phyloP scores from a whole-genome alignment of 208 protist species.

The Leishmania gerbilli region DNA sequence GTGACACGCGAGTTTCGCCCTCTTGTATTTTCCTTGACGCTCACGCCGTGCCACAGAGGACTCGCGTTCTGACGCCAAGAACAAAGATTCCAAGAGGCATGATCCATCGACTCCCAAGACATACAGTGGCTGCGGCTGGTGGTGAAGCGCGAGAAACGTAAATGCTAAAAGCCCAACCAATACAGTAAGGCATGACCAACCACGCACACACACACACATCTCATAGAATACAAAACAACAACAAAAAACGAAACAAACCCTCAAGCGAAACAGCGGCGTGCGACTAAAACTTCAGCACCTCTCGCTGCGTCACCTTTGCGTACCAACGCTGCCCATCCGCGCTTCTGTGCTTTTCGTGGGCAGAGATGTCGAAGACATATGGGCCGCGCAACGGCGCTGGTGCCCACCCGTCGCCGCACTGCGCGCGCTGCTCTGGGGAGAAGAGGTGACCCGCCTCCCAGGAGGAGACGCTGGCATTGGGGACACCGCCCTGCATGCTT shows the following conservation, averaged over 20 bases:
- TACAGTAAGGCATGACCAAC: background rate
- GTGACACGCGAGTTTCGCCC: background rate
- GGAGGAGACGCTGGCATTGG: slow-evolving; percentile 3
- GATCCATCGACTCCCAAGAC: background rate
- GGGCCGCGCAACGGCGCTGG: slow-evolving; percentile 31
- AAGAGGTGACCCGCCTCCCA: slow-evolving; percentile 17
- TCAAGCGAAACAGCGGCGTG: background rate
- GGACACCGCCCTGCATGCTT: background rate
- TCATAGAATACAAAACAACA: background rate
- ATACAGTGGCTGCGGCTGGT: background rate
- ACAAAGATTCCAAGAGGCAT: background rate
- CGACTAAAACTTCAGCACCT: slow-evolving; percentile 10
- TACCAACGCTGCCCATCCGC: slow-evolving; percentile 26
- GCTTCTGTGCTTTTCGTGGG: slow-evolving; percentile 14
- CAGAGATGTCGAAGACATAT: slow-evolving; percentile 22
- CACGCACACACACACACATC: background rate
- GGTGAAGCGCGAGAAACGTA: background rate
- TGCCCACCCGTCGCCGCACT: slow-evolving; percentile 27
- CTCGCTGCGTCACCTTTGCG: slow-evolving; percentile 19
- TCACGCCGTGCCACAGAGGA: background rate
- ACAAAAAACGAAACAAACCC: background rate
- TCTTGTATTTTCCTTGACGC: background rate
- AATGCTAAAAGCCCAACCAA: background rate
- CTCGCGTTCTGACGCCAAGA: background rate
- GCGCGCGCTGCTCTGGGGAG: slow-evolving; percentile 31